Evolutionary conservation across 495 filamentous ascomycete genomes (phyloP).

Genomic region (Choiromyces venosus): DNA sequence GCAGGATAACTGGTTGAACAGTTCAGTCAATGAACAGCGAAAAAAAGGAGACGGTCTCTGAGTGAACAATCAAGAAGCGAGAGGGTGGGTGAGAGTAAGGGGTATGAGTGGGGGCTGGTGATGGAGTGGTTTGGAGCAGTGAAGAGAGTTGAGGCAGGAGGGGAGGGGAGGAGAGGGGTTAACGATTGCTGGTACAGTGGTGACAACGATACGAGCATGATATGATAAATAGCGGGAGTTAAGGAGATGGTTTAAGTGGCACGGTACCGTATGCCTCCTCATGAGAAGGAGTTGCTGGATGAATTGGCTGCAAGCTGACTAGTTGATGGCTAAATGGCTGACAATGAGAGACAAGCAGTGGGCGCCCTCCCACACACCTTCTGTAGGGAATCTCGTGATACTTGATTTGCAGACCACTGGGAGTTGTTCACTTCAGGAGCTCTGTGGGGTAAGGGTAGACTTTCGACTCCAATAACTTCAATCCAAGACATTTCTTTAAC

Average conservation of each 20-base stretch:
- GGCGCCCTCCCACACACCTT: background rate
- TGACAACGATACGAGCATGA: background rate
- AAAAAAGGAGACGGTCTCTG: background rate
- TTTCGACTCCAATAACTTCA: background rate
- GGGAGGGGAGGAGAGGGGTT: background rate
- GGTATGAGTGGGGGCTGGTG: background rate
- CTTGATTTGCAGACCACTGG: background rate
- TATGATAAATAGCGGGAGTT: background rate
- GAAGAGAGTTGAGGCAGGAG: background rate
- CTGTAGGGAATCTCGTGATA: background rate
- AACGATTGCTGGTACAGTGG: background rate
- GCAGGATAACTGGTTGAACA: background rate
- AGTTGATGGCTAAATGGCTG: background rate
- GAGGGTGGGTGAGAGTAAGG: background rate
- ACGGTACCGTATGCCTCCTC: background rate
- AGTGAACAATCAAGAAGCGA: background rate
- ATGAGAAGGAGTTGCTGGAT: background rate
- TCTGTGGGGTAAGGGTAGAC: background rate
- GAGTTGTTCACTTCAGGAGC: background rate
- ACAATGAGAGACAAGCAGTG: background rate
- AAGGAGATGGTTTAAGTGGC: background rate
- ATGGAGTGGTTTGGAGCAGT: background rate
- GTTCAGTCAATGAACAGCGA: background rate
- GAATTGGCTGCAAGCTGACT: background rate
- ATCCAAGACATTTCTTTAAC: background rate